Evolutionary conservation across 805 yeast species (phyloP), one percentile per base, ranked within the genome.

Genomic region (Candida montana): DNA sequence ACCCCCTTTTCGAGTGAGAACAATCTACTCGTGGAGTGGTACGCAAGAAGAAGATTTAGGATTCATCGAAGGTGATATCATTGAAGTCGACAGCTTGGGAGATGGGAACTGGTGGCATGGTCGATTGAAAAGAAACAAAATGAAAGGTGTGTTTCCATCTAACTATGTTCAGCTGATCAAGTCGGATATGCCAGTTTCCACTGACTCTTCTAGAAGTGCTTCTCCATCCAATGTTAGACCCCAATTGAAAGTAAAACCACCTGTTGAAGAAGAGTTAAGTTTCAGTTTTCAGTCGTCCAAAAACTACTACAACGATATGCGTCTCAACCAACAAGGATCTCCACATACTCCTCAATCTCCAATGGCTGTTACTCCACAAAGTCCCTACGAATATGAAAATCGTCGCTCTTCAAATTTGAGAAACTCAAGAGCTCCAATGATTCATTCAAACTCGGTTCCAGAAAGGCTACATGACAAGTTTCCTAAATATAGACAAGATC

Each of bases 41-140:
- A 89, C 88, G 55, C 79, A 84, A 54, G 85, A 81, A 41, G 83
- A 85, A 35, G 97, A 93, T 57, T 69, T 93, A 33, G 98, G 98
- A 1, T 93, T 93, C 59, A 74, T 90, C 17, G 98, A 93, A 64
- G 95, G 95, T 38, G 98, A 93, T 57, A 67, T 86, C 38, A 86
- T 93, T 52, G 95, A 88, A 48, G 95, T 93, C 5, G 74, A 80
- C 39, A 71, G 79, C 45, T 66, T 78, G 10, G 86, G 91, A 4
- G 95, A 93, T 57, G 96, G 95, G 16, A 81, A 81, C 54, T 88
- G 95, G 95, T 89, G 91, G 83, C 85, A 79, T 53, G 99, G 99
- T 2, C 69, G 73, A 46, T 72, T 91, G 42, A 66, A 79, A 49
- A 72, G 98, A 56, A 89, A 87, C 63, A 85, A 80, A 47, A 77